phyloP scores from a whole-genome alignment of 2,329 filamentous ascomycete genomes.

The Phaeosphaeriaceae sp. region DNA sequence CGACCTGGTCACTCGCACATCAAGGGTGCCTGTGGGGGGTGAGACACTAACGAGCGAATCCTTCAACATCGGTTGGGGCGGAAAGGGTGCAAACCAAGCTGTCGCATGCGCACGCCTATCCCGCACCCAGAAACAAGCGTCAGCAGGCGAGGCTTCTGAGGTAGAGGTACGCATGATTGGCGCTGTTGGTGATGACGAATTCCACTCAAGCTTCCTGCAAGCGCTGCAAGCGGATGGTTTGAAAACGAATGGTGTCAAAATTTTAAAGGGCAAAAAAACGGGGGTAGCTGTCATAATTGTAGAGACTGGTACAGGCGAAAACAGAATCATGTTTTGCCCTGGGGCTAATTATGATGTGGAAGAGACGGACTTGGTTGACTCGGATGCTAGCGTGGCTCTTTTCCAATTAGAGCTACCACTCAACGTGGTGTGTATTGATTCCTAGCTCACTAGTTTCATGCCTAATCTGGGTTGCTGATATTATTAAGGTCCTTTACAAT shows the following conservation, averaged over 20 bases:
- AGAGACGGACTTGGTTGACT: slow-evolving; percentile 46
- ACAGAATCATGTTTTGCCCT: slow-evolving; percentile 56
- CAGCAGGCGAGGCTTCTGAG: slow-evolving; percentile 27
- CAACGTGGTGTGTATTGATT: slow-evolving; percentile 39
- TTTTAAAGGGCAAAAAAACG: slow-evolving; percentile 52
- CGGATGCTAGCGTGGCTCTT: slow-evolving; percentile 51
- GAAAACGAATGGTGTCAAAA: slow-evolving; percentile 48
- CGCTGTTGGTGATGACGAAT: slow-evolving; percentile 56
- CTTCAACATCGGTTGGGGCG: slow-evolving; percentile 82
- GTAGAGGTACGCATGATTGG: slow-evolving; percentile 58
- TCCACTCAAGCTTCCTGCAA: slow-evolving; percentile 49
- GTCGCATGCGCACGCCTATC: slow-evolving; percentile 86
- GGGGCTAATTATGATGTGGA: slow-evolving; percentile 55
- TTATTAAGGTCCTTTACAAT: slow-evolving; percentile 40
- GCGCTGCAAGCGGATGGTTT: slow-evolving; percentile 54
- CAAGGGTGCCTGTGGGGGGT: slow-evolving; percentile 80
- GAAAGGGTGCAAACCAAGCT: slow-evolving; percentile 96
- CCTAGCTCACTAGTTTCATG: background rate
- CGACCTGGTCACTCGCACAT: slow-evolving; percentile 87
- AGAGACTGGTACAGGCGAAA: slow-evolving; percentile 56
- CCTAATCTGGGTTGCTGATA: background rate
- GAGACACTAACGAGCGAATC: slow-evolving; percentile 84
- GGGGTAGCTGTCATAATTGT: slow-evolving; percentile 58
- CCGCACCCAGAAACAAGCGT: slow-evolving; percentile 52
- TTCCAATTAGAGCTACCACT: slow-evolving; percentile 57